Percentiles rank a stretch among this genome's conserved stretches.
Conservation (phyloP, 441 rosid species). For the Pelargonium cotyledonis region DNA sequence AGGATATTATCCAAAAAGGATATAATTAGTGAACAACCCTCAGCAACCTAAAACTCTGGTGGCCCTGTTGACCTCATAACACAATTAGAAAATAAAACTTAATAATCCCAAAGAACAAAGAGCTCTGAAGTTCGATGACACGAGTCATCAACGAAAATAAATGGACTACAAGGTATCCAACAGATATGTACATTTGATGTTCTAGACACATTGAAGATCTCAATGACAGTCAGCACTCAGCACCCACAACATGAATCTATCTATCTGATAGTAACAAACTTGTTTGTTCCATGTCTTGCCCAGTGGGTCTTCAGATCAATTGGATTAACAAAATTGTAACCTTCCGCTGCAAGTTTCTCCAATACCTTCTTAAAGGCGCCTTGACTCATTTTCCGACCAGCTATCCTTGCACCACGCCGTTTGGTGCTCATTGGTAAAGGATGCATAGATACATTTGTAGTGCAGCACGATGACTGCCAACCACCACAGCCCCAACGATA, state of each 20-base stretch:
- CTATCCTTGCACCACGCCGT: conserved; percentile 81
- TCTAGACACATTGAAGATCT: no score
- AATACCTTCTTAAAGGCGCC: conserved; percentile 89
- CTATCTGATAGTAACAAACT: conserved; percentile 93
- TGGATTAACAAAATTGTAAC: conserved; percentile 62
- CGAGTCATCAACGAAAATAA: no score
- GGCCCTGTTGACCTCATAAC: no score
- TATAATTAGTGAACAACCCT: no score
- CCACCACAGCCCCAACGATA: conserved; percentile 99
- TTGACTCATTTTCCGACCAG: conserved; percentile 95
- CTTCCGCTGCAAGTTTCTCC: conserved; percentile 74
- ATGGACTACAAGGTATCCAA: no score
- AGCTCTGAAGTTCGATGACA: no score
- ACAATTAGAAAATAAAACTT: no score
- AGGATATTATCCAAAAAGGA: no score
- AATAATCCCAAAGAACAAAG: no score
- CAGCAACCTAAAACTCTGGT: no score
- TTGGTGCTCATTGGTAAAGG: conserved; percentile 92
- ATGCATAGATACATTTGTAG: conserved; percentile 73
- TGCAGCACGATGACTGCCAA: conserved; percentile 95
- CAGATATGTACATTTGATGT: no score
- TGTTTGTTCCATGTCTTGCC: conserved; percentile 98
- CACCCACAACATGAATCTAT: not conserved
- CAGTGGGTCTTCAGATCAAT: conserved; percentile 86
- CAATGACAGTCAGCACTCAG: no score